A percentile compares a stretch with the other conserved stretches of the same genome.
These are phyloP conservation scores for Paramarasmius palmivorus DNA, from an alignment of 1,284 basidiomycete species.

Conservation along the genomic window DNA sequence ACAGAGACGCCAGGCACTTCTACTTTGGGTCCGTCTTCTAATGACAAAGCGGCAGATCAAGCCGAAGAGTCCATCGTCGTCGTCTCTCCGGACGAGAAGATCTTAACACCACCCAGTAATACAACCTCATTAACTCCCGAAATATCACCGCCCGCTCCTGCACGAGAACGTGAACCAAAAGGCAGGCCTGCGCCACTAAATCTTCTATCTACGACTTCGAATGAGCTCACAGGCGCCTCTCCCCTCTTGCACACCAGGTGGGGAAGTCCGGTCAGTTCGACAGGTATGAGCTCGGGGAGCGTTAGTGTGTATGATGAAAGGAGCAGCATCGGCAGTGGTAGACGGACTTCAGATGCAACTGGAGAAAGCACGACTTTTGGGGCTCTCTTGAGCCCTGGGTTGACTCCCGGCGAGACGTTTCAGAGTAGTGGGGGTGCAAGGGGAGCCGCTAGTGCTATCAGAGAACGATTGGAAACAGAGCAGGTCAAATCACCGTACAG, in stretches of 20 bases:
- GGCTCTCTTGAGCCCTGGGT: background rate
- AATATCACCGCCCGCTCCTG: constrained; percentile 11
- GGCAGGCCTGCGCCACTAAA: constrained; percentile 13
- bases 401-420: background rate
- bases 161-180: constrained; percentile 35
- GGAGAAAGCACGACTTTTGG: background rate
- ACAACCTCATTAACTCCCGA: background rate
- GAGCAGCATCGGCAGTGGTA: constrained; percentile 9
- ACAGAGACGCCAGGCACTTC: background rate
- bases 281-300: constrained; percentile 10
- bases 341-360: background rate
- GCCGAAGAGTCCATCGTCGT: background rate
- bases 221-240: constrained; percentile 10
- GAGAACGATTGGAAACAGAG: constrained; percentile 33
- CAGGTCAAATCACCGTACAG: constrained; percentile 5
- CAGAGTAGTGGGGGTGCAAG: constrained; percentile 15
- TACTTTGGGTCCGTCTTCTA: background rate
- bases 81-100: background rate
- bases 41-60: background rate
- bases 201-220: constrained; percentile 1
- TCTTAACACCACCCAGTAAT: background rate
- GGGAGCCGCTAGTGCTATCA: constrained; percentile 34
- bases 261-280: constrained; percentile 16
- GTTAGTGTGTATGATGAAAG: constrained; percentile 12
- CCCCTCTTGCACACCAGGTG: constrained; percentile 21